phyloP scores from a whole-genome alignment of 2,329 filamentous ascomycete species.

The Pezicula neosporulosa region DNA sequence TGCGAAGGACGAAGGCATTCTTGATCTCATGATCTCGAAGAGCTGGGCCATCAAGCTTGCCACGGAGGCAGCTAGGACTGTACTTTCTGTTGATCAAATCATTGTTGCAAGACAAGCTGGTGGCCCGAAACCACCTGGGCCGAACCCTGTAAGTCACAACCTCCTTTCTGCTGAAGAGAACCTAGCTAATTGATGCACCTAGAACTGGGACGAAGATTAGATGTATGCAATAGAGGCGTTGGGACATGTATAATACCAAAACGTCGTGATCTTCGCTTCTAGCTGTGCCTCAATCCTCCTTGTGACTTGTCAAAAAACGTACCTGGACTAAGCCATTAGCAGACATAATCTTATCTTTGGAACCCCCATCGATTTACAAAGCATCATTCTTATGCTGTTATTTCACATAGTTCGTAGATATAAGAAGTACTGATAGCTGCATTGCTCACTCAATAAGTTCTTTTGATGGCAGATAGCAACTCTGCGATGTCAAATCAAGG shows the following conservation, averaged over 20 bases:
- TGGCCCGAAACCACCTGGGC: constrained; percentile 92
- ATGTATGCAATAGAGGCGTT: constrained; percentile 20
- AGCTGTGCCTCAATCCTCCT: too few relatives aligned
- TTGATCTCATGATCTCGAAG: constrained; percentile 90
- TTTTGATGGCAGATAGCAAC: too few relatives aligned
- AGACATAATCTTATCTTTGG: too few relatives aligned
- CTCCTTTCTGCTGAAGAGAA: constrained; percentile 11
- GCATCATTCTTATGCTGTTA: too few relatives aligned
- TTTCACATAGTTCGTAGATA: too few relatives aligned
- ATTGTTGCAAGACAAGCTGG: constrained; percentile 97
- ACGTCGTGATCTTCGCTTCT: neutral
- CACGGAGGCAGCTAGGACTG: constrained; percentile 89
- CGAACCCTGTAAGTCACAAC: constrained; percentile 59
- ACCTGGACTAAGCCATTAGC: too few relatives aligned
- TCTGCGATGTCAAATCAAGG: too few relatives aligned
- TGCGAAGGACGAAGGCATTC: constrained; percentile 80
- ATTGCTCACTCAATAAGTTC: too few relatives aligned
- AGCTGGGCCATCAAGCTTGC: constrained; percentile 96
- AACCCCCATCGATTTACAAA: too few relatives aligned
- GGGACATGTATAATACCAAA: constrained; percentile 26
- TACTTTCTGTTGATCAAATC: constrained; percentile 96
- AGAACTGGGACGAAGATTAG: constrained; percentile 36
- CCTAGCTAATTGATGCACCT: neutral
- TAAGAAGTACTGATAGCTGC: too few relatives aligned
- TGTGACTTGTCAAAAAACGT: too few relatives aligned